Percentiles rank a stretch among this genome's conserved stretches.
Conservation (phyloP, 163 green algal species). For the Picocystis sp. region DNA sequence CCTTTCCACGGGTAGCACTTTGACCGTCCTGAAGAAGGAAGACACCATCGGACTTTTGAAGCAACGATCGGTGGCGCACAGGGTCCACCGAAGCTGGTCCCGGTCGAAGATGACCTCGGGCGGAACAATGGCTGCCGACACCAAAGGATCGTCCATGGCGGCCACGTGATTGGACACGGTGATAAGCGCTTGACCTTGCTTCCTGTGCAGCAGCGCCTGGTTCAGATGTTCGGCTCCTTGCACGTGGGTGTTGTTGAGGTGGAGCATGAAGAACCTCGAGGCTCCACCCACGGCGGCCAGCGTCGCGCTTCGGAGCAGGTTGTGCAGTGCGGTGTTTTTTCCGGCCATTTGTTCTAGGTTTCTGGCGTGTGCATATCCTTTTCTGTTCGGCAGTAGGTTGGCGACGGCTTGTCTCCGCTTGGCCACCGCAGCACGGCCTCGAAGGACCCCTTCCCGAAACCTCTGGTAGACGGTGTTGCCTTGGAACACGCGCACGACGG, state of each 20-base stretch:
- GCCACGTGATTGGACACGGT: conserved; percentile 26
- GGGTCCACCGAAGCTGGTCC: conserved; percentile 48
- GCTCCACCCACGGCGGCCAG: not conserved
- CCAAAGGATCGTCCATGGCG: conserved; percentile 69
- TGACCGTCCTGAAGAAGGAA: conserved; percentile 23
- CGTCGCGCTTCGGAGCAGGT: too few relatives aligned
- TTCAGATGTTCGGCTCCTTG: conserved; percentile 5
- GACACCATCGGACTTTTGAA: conserved; percentile 38
- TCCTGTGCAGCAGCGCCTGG: not conserved
- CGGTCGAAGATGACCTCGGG: conserved; percentile 11
- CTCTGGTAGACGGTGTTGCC: too few relatives aligned
- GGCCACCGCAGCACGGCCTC: too few relatives aligned
- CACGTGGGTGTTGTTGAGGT: conserved; percentile 5
- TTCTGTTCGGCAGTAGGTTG: too few relatives aligned
- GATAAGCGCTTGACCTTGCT: conserved; percentile 34
- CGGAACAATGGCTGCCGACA: conserved; percentile 52
- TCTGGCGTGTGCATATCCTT: too few relatives aligned
- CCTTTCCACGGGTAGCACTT: conserved; percentile 61
- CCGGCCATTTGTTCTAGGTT: too few relatives aligned
- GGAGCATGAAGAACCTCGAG: conserved; percentile 2
- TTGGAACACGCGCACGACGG: too few relatives aligned
- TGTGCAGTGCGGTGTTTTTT: too few relatives aligned
- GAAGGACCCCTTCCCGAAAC: too few relatives aligned
- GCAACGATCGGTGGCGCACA: conserved; percentile 77
- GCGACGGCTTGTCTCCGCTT: too few relatives aligned